Percentiles rank a stretch among this genome's conserved stretches.
These are phyloP conservation scores for Acanthochlamys bracteata DNA, from an alignment of 106 monocot genomes.

Conservation along the genomic window DNA sequence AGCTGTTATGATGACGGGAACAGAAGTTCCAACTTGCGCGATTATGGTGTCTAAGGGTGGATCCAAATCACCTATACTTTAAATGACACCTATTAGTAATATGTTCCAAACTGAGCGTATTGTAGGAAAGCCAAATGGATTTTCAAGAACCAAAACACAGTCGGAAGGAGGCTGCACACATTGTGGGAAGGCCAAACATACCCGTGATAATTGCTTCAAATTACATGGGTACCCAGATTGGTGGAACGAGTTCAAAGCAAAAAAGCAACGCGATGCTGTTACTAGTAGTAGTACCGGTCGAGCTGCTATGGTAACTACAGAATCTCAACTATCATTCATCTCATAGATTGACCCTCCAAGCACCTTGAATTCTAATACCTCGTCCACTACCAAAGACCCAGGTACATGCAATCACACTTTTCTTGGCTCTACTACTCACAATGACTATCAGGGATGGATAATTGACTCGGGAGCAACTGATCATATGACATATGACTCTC, in stretches of 20 bases:
- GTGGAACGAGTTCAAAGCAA: neutral
- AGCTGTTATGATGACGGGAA: neutral
- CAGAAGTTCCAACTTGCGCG: neutral
- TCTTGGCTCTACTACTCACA: neutral
- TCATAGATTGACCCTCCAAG: neutral
- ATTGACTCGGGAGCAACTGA: too few species aligned
- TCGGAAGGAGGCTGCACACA: neutral
- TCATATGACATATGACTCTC: neutral
- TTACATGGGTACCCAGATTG: neutral
- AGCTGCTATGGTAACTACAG: neutral
- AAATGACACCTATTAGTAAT: too few species aligned
- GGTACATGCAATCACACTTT: neutral
- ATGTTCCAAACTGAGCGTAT: too few species aligned
- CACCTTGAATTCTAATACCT: neutral
- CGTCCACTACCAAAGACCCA: neutral
- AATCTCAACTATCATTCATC: neutral
- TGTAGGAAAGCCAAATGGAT: neutral
- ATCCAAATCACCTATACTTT: too few species aligned
- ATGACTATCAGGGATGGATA: too few species aligned
- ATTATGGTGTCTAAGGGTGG: neutral
- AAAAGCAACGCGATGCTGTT: neutral
- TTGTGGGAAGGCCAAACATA: neutral
- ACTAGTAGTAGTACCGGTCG: neutral
- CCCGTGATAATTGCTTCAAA: neutral
- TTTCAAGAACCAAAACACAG: neutral